Base-by-base conservation (phyloP, 208 protist genomes). In the Trypanosoma theileri region DNA sequence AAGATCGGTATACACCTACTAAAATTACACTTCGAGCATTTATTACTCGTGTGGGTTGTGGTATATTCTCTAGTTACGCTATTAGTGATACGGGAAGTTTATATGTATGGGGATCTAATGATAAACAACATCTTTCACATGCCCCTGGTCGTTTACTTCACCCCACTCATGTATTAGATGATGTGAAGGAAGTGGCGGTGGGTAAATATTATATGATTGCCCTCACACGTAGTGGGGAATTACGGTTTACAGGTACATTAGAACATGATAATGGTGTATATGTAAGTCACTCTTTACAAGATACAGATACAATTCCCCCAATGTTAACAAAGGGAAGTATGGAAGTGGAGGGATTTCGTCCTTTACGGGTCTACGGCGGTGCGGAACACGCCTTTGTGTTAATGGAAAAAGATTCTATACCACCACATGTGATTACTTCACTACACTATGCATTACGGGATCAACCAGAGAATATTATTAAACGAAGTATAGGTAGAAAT, bases 101-200 rank as follows among this genome's bases (percentile, higher is more conserved):
- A 35, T 95, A 84, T 65, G 65, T 92, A 17, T 92, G 89, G 89
- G 86, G 86, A 19, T 81, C 82, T 40, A 95, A 95, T 55, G 82
- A 86, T 24, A 63, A 77, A 58, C 64, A 55, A 35, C 85, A 89
- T 66, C 75, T 93, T 9, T 84, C 83, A 13, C 26, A 68, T n/a
- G 0, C 9, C 22, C n/a, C 59, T 13, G 50, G 22, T 17, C 24
- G 40, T 48, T 71, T 85, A 28, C 46, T 56, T 10, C 60, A 59
- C 22, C 88, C 88, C 42, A 82, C 74, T 48, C 52, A 74, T 56
- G 81, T 86, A 28, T 54, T 91, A 14, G 75, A 85, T 71, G 75
- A 89, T 52, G 86, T 94, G 71, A 81, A 81, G n/a, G 85, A 90
- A 22, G 80, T 62, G n/a, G 76, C 73, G 45, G 59, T 89, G 24